A percentile compares a stretch with the other conserved stretches of the same genome.
Conservation (phyloP, 805 yeast genomes). For the Blastobotrys terrestris region DNA sequence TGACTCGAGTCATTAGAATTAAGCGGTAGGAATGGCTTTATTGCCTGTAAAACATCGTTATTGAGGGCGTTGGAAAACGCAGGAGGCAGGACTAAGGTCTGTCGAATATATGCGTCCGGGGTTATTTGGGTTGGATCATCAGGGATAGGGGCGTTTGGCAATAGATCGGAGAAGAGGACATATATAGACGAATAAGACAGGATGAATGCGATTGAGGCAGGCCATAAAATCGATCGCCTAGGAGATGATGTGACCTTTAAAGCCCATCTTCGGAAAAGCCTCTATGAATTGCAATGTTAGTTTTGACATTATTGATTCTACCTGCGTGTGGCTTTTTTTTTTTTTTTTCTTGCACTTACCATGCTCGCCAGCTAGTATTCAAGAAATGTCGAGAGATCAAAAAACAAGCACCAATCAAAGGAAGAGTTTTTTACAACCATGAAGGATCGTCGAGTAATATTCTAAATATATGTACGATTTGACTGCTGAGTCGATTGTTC, state of each 20-base stretch:
- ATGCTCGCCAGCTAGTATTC: not conserved
- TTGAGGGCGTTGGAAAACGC: constrained; percentile 3
- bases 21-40: not conserved
- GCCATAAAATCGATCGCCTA: constrained; percentile 41
- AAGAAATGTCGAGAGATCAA: no score
- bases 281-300: no score
- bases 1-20: not conserved
- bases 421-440: not conserved
- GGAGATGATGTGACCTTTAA: constrained; percentile 34
- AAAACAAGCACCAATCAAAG: no score
- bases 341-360: not conserved
- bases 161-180: constrained; percentile 28
- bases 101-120: constrained; percentile 28
- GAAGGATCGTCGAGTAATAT: no score
- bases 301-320: no score
- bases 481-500: not conserved
- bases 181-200: constrained; percentile 46
- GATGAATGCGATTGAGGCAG: constrained; percentile 41
- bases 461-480: no score
- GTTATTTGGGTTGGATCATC: constrained; percentile 6
- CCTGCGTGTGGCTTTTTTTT: no score
- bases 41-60: not conserved
- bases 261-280: constrained; percentile 16
- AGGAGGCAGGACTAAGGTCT: constrained; percentile 30
- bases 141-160: constrained; percentile 12